Evolutionary conservation across 176 grass and related monocot species (phyloP).

Genomic region (Saccharum spontaneum): DNA sequence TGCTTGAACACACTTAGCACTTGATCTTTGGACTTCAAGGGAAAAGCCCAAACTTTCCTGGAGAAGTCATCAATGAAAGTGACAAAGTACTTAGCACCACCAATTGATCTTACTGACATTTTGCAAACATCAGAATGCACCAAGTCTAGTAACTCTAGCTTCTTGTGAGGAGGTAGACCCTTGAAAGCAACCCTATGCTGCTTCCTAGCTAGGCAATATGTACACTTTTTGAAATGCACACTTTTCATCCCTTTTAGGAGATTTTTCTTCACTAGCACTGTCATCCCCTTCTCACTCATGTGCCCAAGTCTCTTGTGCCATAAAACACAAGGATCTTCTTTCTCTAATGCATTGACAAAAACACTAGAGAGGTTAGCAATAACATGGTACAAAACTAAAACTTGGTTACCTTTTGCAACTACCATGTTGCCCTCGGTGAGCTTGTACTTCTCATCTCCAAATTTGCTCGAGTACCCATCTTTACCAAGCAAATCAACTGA

Average conservation of each 20-base stretch:
- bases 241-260: neutral
- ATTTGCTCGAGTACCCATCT: neutral
- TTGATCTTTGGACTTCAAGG: conserved; percentile 24
- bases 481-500: neutral
- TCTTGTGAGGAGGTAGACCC: no score
- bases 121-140: no score
- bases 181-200: neutral
- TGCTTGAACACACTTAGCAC: neutral
- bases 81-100: no score
- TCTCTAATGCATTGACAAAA: neutral
- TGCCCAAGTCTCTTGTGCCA: conserved; percentile 17
- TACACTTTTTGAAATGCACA: conserved; percentile 3
- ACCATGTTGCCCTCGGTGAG: neutral
- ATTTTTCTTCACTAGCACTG: neutral
- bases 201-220: neutral
- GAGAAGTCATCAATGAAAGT: no score
- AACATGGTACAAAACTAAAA: neutral
- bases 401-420: neutral
- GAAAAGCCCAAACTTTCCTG: neutral
- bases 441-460: neutral
- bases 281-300: neutral
- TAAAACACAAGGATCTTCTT: neutral
- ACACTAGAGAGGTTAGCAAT: no score
- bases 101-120: no score
- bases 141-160: no score